Evolutionary conservation across 148 eudicot genomes (phyloP).

Genomic region (Diospyros lotus): DNA sequence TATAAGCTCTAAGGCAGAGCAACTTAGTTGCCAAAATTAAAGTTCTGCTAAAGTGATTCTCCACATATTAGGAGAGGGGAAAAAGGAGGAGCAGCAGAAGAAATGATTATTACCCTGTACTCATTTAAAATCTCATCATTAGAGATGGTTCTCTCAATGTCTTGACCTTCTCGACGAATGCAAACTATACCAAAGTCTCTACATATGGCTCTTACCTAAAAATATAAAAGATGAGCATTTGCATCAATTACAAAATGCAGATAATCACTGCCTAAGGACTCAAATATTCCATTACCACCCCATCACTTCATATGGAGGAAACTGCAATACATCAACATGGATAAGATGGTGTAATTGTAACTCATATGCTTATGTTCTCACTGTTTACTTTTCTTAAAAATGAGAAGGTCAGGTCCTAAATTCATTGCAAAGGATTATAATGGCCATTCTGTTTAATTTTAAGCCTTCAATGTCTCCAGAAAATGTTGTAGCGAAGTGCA

Average conservation of each 20-base stretch:
- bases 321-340: background rate
- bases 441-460: background rate
- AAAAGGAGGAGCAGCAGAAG: background rate
- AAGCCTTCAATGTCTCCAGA: background rate
- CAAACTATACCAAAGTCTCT: constrained; percentile 93
- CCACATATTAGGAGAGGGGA: background rate
- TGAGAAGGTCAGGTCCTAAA: no score
- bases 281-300: background rate
- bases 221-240: constrained; percentile 7
- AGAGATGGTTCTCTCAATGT: constrained; percentile 53
- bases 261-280: background rate
- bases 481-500: background rate
- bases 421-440: no score
- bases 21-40: background rate
- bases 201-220: constrained; percentile 63
- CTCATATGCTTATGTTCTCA: background rate
- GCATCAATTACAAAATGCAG: background rate
- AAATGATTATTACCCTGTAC: constrained; percentile 48
- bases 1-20: background rate
- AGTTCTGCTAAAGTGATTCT: background rate
- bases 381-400: background rate
- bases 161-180: constrained; percentile 80
- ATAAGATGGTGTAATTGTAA: background rate
- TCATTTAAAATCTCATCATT: constrained; percentile 52
- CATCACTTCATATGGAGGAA: background rate